Conservation (phyloP, 352 stramenopile species). For the Aphanomyces euteiches region DNA sequence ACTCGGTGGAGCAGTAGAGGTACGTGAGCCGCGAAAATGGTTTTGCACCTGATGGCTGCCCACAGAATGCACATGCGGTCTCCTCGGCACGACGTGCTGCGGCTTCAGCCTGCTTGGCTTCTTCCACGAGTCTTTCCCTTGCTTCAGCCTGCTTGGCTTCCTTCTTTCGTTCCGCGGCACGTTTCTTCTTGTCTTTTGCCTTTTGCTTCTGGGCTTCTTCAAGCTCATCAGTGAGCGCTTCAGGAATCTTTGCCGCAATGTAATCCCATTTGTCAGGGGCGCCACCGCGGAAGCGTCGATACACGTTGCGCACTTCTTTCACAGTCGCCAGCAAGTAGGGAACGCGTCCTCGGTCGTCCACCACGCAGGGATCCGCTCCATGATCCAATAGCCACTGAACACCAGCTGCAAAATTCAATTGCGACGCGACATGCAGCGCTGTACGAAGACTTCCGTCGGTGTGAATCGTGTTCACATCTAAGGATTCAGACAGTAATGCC, state of each 20-base stretch:
- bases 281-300: conserved; percentile 81
- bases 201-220: conserved; percentile 83
- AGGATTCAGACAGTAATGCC: conserved; percentile 36
- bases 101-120: conserved; percentile 33
- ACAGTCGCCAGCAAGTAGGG: conserved; percentile 87
- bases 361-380: conserved; percentile 75
- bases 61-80: conserved; percentile 71
- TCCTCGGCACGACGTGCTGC: conserved; percentile 60
- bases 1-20: conserved; percentile 92
- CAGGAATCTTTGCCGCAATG: conserved; percentile 59
- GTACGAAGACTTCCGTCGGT: conserved; percentile 68
- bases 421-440: conserved; percentile 65
- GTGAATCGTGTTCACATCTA: conserved; percentile 46
- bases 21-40: conserved; percentile 90
- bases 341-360: conserved; percentile 75
- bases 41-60: conserved; percentile 76
- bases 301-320: conserved; percentile 89
- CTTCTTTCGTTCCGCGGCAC: conserved; percentile 89
- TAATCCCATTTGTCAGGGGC: conserved; percentile 84
- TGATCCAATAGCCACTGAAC: conserved; percentile 73
- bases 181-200: conserved; percentile 83
- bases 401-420: conserved; percentile 44
- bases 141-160: conserved; percentile 75
- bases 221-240: conserved; percentile 70
- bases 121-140: conserved; percentile 64